Base-by-base conservation (phyloP, 768 basidiomycete genomes). In the Daedalea quercina region DNA sequence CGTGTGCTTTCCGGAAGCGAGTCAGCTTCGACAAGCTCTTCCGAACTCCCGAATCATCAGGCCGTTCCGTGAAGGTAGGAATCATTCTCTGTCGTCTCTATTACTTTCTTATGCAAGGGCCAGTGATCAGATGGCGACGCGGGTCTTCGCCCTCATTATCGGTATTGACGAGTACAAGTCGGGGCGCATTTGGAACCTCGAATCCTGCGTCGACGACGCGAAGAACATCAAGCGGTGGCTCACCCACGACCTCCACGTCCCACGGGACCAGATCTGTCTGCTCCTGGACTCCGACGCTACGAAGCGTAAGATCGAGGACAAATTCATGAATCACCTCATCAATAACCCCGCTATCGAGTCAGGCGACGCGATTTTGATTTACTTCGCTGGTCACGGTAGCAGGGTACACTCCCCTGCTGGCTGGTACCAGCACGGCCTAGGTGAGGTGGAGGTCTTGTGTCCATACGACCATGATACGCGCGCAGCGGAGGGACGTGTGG, bases 311-410 rank as follows among this genome's bases (percentile, higher is more conserved):
- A 84, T 87, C 31, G 83, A 85, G 62, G 75, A 79, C 59, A 66
- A 65, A 0, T 83, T 87, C 59, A 76, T 78, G 72, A 69, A 69
- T 3, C 85, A 87, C 58, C 72, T 87, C 34, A 70, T 81, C 56
- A 79, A 81, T 63, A 87, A 87, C 60, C 69, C 76, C 8, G 67
- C 66, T 25, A 83, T 87, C 48, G 74, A 78, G 45, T 68, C 65
- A 23, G 85, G 80, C 22, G 85, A 87, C 54, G 80, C 85, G 28
- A 74, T 87, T 37, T 57, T 87, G 56, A 64, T 87, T 47, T 87
- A 84, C 60, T 87, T 85, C 61, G 82, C 86, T 34, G 86, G 85
- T n/a, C 84, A 87, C 62, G 85, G 85, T 23, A 82, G 81, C 61
- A 73, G 66, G 50, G 62, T 82, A 41, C 64, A 70, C 13, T 76